Percentiles rank a stretch among this genome's conserved stretches.
Evolutionary conservation across 768 basidiomycete species (phyloP).

Genomic region (Phanerochaete carnosa): DNA sequence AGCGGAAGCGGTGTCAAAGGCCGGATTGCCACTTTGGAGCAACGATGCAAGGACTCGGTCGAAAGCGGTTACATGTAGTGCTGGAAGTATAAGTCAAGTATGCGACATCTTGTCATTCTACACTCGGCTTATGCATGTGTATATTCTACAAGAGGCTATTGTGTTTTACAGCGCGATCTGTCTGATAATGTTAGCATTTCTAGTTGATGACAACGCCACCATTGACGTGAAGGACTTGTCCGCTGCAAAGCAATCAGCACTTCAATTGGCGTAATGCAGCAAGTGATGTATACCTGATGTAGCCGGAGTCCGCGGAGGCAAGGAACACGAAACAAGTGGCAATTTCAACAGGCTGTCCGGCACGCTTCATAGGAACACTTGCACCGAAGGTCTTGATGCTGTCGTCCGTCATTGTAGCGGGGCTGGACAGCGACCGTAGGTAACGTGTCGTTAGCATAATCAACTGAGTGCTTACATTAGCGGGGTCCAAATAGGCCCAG

Average conservation of each 20-base stretch:
- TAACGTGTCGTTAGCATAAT: background rate
- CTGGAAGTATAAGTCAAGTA: background rate
- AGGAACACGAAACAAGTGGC: slow-evolving; percentile 48
- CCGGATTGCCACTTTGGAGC: slow-evolving; percentile 5
- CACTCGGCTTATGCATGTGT: background rate
- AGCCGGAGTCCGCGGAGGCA: slow-evolving; percentile 43
- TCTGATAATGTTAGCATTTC: background rate
- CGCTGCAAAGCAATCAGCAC: slow-evolving; percentile 12
- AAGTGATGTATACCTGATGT: slow-evolving; percentile 30
- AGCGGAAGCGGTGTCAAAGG: background rate
- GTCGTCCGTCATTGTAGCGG: slow-evolving; percentile 35
- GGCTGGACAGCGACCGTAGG: slow-evolving; percentile 6
- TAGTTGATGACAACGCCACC: slow-evolving; percentile 29
- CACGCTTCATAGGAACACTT: slow-evolving; percentile 40
- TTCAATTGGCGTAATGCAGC: background rate
- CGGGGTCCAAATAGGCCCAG: slow-evolving; percentile 49
- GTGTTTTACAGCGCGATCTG: background rate
- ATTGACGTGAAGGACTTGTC: slow-evolving; percentile 29
- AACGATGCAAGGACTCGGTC: background rate
- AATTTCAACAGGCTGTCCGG: slow-evolving; percentile 49
- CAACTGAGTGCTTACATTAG: slow-evolving; percentile 26
- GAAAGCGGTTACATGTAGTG: slow-evolving; percentile 4
- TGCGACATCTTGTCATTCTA: background rate
- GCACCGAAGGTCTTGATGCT: slow-evolving; percentile 30
- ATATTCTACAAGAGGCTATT: background rate